Percentiles rank a stretch among this genome's conserved stretches.
These are phyloP conservation scores for Stagonosporopsis chrysanthemi DNA, from an alignment of 2,329 filamentous ascomycete species.

Conservation along the genomic window DNA sequence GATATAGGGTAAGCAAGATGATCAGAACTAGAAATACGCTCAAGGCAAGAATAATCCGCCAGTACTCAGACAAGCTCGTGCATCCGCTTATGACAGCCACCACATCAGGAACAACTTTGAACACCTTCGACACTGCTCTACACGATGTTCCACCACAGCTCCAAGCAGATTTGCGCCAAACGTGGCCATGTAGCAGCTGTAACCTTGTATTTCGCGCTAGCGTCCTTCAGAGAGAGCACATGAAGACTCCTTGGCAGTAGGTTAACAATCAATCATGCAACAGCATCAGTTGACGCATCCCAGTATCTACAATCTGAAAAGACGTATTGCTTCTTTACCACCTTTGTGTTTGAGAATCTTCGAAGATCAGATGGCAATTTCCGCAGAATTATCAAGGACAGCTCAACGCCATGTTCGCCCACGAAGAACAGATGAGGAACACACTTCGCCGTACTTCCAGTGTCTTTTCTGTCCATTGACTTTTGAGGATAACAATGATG, in stretches of 20 bases:
- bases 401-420: neutral
- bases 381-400: neutral
- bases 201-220: neutral
- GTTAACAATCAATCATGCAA: neutral
- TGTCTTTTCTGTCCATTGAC: conserved; percentile 4
- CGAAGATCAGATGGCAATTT: neutral
- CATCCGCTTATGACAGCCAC: neutral
- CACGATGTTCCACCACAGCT: neutral
- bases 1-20: neutral
- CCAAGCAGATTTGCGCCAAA: neutral
- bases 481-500: neutral
- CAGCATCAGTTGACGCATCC: neutral
- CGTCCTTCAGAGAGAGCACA: conserved; percentile 3
- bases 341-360: neutral
- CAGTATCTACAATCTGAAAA: conserved; percentile 13
- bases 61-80: too few relatives aligned
- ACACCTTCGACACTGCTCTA: neutral
- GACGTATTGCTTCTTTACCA: conserved; percentile 7
- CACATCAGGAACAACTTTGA: neutral
- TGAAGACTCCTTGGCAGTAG: conserved; percentile 14
- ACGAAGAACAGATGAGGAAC: neutral
- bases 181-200: conserved; percentile 3
- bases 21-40: neutral
- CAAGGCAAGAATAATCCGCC: neutral
- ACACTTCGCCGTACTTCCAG: neutral